Base-by-base conservation (phyloP, 768 basidiomycete genomes). In the Pisolithus orientalis region DNA sequence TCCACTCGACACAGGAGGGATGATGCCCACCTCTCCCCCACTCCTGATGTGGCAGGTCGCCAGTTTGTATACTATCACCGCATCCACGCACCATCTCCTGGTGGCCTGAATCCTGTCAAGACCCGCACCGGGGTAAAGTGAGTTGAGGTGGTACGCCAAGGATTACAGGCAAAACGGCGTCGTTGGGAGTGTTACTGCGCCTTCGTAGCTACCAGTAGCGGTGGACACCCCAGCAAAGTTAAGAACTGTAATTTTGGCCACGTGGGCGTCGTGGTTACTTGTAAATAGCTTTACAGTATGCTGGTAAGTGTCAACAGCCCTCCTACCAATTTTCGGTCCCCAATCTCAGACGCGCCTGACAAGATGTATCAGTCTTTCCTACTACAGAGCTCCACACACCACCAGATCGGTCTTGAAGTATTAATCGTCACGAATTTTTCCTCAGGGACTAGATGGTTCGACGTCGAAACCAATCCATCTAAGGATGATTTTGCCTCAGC, bases 381-480 rank as follows among this genome's bases (percentile, higher is more conserved):
- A 14, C 31, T 44, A 14, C 62, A 63, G 55, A 93, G 67, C 65
- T 93, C 93, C 47, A 79, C 84, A 24, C 86, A 87, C 95, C 94
- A 99, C 80, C 90, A 86, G 39, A 99, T 87, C 0, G 93, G 88
- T 47, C 77, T 80, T 24, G 85, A 80, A 0, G 94, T 97, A 63
- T 79, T 79, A 47, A 97, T 72, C 62, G 76, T 80, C 5, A 96
- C 87, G 1, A 75, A 64, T 17, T 76, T 70, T 55, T 87, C 77
- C 1, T 77, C 76, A 0, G 85, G 83, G 0, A 91, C 65, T 6
- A 99, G 75, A 58, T 96, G 93, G 62, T 99, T 99, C 0, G 94
- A 97, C 0, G 94, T 96, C 1, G 95, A 98, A 0, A 99, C 68
- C 24, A 91, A 61, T 0, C 90, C 90, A 39, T 87, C 84, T 54